Conservation (phyloP, 2,329 filamentous ascomycete genomes). For the Ophiocordyceps camponoti-leonardi region DNA sequence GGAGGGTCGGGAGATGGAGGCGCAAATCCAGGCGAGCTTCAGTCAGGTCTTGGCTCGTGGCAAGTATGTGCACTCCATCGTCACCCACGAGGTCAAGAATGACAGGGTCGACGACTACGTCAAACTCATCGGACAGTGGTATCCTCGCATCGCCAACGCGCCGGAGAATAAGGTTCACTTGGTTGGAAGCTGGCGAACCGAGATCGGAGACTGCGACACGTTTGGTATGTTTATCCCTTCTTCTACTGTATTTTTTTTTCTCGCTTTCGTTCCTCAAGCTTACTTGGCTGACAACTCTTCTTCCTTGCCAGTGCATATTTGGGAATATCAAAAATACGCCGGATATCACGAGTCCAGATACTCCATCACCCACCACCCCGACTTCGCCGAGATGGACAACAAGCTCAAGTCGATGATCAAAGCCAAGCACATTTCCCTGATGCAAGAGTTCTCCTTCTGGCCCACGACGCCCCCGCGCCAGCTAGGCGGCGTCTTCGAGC, state of each 20-base stretch:
- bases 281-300: neutral
- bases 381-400: conserved; percentile 66
- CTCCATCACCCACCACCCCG: conserved; percentile 66
- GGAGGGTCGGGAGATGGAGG: conserved; percentile 84
- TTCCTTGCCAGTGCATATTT: conserved; percentile 66
- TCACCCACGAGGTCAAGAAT: conserved; percentile 88
- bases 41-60: conserved; percentile 86
- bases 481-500: conserved; percentile 84
- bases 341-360: conserved; percentile 89
- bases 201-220: conserved; percentile 92
- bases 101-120: conserved; percentile 94
- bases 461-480: conserved; percentile 80
- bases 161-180: conserved; percentile 89
- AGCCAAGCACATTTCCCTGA: conserved; percentile 74
- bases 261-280: neutral
- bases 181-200: conserved; percentile 94
- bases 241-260: no score
- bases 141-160: conserved; percentile 70
- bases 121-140: conserved; percentile 76
- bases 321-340: conserved; percentile 96
- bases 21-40: conserved; percentile 91
- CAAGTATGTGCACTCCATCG: conserved; percentile 97
- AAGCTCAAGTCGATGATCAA: conserved; percentile 76
- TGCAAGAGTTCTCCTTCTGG: conserved; percentile 99
- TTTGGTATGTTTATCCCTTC: conserved; percentile 70